Conservation (phyloP, 768 basidiomycete genomes). For the Polyporus arcularius region DNA sequence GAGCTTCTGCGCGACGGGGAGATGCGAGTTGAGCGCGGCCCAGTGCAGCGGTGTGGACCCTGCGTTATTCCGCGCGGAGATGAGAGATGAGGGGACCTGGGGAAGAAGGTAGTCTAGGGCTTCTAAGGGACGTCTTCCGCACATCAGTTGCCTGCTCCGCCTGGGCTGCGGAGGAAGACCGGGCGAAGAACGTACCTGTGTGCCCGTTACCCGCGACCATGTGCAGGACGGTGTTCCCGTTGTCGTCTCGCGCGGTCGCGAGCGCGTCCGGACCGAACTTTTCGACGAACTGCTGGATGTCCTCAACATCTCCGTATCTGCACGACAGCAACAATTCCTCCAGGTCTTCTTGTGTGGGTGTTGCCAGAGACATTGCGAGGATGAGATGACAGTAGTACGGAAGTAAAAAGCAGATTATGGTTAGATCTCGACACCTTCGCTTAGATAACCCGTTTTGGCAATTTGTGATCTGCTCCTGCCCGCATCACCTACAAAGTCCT, state of each 20-base stretch:
- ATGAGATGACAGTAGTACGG: not conserved
- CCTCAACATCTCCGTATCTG: constrained; percentile 86
- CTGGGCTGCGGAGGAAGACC: constrained; percentile 5
- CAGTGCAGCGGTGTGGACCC: constrained; percentile 89
- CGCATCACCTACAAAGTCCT: too few species aligned
- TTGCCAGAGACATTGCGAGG: constrained; percentile 11
- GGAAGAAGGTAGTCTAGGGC: constrained; percentile 75
- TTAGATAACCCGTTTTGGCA: too few species aligned
- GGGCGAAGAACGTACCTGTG: constrained; percentile 54
- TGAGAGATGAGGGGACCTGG: constrained; percentile 49
- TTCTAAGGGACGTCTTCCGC: constrained; percentile 59
- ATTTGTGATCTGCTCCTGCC: too few species aligned
- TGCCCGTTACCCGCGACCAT: constrained; percentile 93
- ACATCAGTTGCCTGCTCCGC: constrained; percentile 37
- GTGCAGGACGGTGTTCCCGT: constrained; percentile 80
- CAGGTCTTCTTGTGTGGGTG: constrained; percentile 42
- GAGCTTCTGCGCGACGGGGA: constrained; percentile 59
- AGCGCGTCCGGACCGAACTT: constrained; percentile 56
- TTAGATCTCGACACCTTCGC: not conserved
- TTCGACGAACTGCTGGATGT: constrained; percentile 66
- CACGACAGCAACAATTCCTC: constrained; percentile 81
- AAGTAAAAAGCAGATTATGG: not conserved
- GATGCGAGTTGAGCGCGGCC: constrained; percentile 85
- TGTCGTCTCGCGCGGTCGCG: constrained; percentile 60
- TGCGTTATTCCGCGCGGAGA: constrained; percentile 65